A percentile compares a stretch with the other conserved stretches of the same genome.
Conservation (phyloP, 2,329 filamentous ascomycete species). For the Xylariaceae sp. region DNA sequence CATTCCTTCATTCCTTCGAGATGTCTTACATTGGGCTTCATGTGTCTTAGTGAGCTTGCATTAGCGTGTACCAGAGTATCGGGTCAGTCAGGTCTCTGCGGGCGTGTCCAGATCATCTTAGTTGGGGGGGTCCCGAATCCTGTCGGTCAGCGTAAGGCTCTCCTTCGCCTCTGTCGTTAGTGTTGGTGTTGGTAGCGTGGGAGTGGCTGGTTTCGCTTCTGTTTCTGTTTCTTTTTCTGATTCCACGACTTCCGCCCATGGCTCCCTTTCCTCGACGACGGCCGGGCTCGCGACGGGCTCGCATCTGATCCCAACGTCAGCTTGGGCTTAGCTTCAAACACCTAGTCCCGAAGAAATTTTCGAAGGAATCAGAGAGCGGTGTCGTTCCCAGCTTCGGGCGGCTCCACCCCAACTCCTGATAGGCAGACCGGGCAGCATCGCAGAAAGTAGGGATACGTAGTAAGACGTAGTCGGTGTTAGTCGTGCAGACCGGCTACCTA, state of each 20-base stretch:
- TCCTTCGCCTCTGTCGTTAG: background rate
- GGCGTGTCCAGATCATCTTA: constrained; percentile 25
- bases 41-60: constrained; percentile 31
- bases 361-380: constrained; percentile 2
- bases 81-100: constrained; percentile 27
- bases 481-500: too few species aligned
- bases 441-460: too few species aligned
- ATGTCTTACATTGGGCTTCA: constrained; percentile 26
- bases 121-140: constrained; percentile 3
- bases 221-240: background rate
- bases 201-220: constrained; percentile 1
- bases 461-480: background rate
- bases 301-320: background rate
- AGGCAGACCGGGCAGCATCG: background rate
- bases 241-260: background rate
- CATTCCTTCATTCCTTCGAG: constrained; percentile 18
- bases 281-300: background rate
- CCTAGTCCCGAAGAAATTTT: constrained; percentile 4
- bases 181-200: too few species aligned
- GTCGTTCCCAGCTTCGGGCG: background rate
- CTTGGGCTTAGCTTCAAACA: constrained; percentile 10
- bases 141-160: constrained; percentile 2
- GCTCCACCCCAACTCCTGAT: constrained; percentile 1
- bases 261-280: background rate
- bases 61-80: constrained; percentile 35